Percentiles rank a stretch among this genome's conserved stretches.
Evolutionary conservation across 2,329 filamentous ascomycete genomes (phyloP).

Genomic region (Cercospora canescens): DNA sequence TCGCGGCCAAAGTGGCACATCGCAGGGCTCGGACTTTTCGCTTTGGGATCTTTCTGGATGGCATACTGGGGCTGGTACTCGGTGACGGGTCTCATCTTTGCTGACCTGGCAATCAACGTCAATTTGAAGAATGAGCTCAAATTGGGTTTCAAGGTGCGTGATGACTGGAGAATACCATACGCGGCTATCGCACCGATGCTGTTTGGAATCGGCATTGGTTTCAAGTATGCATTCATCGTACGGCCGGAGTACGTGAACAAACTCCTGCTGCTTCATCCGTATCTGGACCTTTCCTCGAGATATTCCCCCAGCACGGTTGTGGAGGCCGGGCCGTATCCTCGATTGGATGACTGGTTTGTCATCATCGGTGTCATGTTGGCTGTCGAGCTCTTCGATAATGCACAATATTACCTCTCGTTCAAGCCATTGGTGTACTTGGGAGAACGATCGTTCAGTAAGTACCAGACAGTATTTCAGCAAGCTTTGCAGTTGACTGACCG

Average conservation of each 20-base stretch:
- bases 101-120: constrained; percentile 26
- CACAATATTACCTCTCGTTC: constrained; percentile 26
- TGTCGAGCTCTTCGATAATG: constrained; percentile 22
- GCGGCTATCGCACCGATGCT: constrained; percentile 18
- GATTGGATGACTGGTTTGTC: constrained; percentile 33
- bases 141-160: constrained; percentile 23
- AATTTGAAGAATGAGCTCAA: constrained; percentile 23
- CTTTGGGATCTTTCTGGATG: constrained; percentile 34
- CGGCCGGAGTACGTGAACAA: constrained; percentile 29
- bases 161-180: constrained; percentile 25
- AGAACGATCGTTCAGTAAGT: constrained; percentile 34
- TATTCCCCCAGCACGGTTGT: constrained; percentile 18
- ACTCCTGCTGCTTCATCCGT: constrained; percentile 31
- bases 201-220: constrained; percentile 22
- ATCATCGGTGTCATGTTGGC: constrained; percentile 29
- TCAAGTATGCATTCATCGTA: constrained; percentile 31
- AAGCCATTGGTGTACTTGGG: constrained; percentile 29
- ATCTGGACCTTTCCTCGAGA: constrained; percentile 27
- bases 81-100: constrained; percentile 30
- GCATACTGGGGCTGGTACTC: constrained; percentile 35
- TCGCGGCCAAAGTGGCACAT: constrained; percentile 45
- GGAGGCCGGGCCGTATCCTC: constrained; percentile 27
- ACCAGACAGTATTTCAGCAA: not conserved
- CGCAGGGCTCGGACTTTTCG: constrained; percentile 32
- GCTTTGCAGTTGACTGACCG: not conserved